A percentile compares a stretch with the other conserved stretches of the same genome.
Evolutionary conservation across 176 grass and related monocot species (phyloP).

Genomic region (Alloteropsis semialata): DNA sequence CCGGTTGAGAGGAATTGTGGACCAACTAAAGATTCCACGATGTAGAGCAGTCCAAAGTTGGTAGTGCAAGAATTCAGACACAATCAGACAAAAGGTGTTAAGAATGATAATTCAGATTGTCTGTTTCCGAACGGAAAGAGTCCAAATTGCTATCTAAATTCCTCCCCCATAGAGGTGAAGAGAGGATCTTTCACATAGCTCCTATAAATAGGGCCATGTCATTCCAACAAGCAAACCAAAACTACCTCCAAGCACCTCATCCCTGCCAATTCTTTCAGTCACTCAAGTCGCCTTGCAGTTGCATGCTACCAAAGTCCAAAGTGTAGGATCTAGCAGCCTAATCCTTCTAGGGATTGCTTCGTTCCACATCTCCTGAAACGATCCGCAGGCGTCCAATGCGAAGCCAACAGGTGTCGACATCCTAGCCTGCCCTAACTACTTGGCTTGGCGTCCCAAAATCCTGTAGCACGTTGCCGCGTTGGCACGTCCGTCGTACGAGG

Average conservation of each 20-base stretch:
- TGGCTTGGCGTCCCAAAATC: neutral
- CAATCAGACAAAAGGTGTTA: constrained; percentile 26
- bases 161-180: neutral
- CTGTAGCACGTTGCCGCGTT: neutral
- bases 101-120: constrained; percentile 21
- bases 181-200: constrained; percentile 29
- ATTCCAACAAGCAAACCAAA: constrained; percentile 52
- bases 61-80: neutral
- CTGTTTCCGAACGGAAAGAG: constrained; percentile 20
- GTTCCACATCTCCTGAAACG: neutral
- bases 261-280: neutral
- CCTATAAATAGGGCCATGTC: constrained; percentile 23
- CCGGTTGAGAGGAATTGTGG: neutral
- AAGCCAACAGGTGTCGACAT: constrained; percentile 10
- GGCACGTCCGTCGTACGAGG: neutral
- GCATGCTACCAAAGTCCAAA: neutral
- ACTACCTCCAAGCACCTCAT: constrained; percentile 3
- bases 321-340: neutral
- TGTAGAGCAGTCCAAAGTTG: neutral
- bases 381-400: neutral
- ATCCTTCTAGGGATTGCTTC: neutral
- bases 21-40: neutral
- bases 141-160: constrained; percentile 29
- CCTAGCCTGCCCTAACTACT: neutral
- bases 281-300: neutral